These are phyloP conservation scores for Pseudonitzschia pungens DNA, from an alignment of 108 stramenopile species.

Conservation along the genomic window DNA sequence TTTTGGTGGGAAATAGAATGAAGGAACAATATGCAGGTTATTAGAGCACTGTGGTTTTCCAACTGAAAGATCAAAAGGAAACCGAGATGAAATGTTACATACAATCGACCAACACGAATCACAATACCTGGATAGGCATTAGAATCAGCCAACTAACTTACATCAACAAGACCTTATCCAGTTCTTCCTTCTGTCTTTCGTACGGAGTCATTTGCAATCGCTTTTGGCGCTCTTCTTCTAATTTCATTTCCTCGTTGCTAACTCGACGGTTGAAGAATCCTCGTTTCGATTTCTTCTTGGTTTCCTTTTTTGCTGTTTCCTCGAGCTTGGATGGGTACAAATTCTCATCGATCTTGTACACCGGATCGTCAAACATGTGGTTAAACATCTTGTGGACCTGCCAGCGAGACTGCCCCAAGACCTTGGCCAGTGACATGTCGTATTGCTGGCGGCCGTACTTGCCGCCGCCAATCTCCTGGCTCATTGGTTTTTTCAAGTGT, in stretches of 20 bases:
- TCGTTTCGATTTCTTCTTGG: constrained; percentile 23
- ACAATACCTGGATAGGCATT: not conserved
- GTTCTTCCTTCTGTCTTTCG: constrained; percentile 29
- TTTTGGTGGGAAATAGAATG: not conserved
- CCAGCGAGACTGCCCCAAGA: constrained; percentile 19
- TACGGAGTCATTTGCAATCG: constrained; percentile 30
- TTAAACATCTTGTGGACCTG: constrained; percentile 40
- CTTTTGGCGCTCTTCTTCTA: constrained; percentile 36
- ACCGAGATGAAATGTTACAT: not conserved
- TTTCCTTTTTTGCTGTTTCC: constrained; percentile 24
- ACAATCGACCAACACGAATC: not conserved
- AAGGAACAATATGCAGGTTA: not conserved
- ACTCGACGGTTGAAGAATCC: constrained; percentile 17
- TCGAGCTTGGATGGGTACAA: constrained; percentile 20
- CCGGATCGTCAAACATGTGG: constrained; percentile 47
- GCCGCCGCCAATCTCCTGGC: constrained; percentile 27
- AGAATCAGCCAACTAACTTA: not conserved
- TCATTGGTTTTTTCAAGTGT: constrained; percentile 26
- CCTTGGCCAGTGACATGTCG: constrained; percentile 24
- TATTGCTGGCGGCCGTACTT: not conserved
- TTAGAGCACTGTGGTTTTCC: too few relatives aligned
- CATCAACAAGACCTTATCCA: constrained; percentile 39
- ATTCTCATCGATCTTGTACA: constrained; percentile 38
- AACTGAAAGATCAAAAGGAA: not conserved
- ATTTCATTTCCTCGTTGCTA: constrained; percentile 20